Percentiles rank a stretch among this genome's conserved stretches.
Conservation (phyloP, 23 red algal genomes). For the Gracilaria vermiculophylla region DNA sequence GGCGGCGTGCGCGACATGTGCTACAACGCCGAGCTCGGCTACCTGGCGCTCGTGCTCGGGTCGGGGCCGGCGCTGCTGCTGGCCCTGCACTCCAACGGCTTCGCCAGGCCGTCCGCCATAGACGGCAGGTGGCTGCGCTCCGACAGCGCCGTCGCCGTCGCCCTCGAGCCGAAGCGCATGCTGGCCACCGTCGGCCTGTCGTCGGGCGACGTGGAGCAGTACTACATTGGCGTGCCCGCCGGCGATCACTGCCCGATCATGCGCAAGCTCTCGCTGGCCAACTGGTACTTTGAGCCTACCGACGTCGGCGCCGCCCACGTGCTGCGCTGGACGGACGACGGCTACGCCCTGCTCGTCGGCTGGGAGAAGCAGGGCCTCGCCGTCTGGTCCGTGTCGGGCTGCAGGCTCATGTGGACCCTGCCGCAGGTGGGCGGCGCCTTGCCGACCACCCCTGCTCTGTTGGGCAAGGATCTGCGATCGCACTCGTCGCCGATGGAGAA, state of each 20-base stretch:
- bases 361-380: constrained; percentile 83
- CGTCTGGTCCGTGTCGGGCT: constrained; percentile 86
- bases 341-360: constrained; percentile 78
- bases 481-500: constrained; percentile 45
- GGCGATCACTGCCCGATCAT: constrained; percentile 71
- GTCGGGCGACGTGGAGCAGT: constrained; percentile 82
- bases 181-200: constrained; percentile 70
- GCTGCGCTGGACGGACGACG: constrained; percentile 85
- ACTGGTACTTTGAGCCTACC: constrained; percentile 86
- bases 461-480: constrained; percentile 13
- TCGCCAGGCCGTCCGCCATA: constrained; percentile 35
- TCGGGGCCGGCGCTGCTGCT: constrained; percentile 55
- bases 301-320: constrained; percentile 63
- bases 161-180: constrained; percentile 74
- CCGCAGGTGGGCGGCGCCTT: constrained; percentile 64
- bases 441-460: constrained; percentile 32
- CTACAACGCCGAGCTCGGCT: constrained; percentile 50
- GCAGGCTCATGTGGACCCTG: constrained; percentile 87
- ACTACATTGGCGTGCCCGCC: constrained; percentile 69
- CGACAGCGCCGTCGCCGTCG: constrained; percentile 43
- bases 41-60: constrained; percentile 53
- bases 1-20: constrained; percentile 40
- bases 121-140: constrained; percentile 71
- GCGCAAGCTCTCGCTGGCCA: constrained; percentile 52
- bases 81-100: constrained; percentile 37